Percentiles rank a stretch among this genome's conserved stretches.
Conservation (phyloP, 352 stramenopile genomes). For the Globisporangium recalcitrans region DNA sequence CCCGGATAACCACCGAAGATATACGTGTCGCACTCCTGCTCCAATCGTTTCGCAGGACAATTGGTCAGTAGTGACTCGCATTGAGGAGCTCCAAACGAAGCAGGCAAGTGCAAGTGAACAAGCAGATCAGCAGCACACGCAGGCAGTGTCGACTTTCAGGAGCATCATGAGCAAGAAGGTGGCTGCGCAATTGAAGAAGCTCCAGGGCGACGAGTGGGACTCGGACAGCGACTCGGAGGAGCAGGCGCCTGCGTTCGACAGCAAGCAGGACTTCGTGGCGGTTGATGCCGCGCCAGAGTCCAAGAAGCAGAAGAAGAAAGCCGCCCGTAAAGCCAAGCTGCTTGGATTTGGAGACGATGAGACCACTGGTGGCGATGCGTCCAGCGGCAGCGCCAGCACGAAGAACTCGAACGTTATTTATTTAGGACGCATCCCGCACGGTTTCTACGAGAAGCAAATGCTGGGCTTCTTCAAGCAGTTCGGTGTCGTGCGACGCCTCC, state of each 20-base stretch:
- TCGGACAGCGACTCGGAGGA: conserved; percentile 75
- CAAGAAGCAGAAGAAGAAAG: conserved; percentile 44
- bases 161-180: conserved; percentile 70
- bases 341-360: conserved; percentile 2
- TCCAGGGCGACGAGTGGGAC: conserved; percentile 80
- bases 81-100: conserved; percentile 11
- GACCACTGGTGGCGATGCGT: conserved; percentile 19
- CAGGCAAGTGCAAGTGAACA: background rate
- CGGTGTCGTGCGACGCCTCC: conserved; percentile 85
- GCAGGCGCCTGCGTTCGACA: conserved; percentile 32
- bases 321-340: conserved; percentile 35
- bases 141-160: background rate
- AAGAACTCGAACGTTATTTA: conserved; percentile 91
- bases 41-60: conserved; percentile 27
- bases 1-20: background rate
- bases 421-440: conserved; percentile 93
- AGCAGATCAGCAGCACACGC: background rate
- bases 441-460: conserved; percentile 97
- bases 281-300: conserved; percentile 29
- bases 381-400: conserved; percentile 24
- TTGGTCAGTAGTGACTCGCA: background rate
- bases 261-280: conserved; percentile 46
- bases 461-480: conserved; percentile 96
- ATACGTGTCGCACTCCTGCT: conserved; percentile 19
- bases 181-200: conserved; percentile 71